A percentile compares a stretch with the other conserved stretches of the same genome.
These are phyloP conservation scores for Penicillium canescens DNA, from an alignment of 495 filamentous ascomycete species.

Conservation along the genomic window DNA sequence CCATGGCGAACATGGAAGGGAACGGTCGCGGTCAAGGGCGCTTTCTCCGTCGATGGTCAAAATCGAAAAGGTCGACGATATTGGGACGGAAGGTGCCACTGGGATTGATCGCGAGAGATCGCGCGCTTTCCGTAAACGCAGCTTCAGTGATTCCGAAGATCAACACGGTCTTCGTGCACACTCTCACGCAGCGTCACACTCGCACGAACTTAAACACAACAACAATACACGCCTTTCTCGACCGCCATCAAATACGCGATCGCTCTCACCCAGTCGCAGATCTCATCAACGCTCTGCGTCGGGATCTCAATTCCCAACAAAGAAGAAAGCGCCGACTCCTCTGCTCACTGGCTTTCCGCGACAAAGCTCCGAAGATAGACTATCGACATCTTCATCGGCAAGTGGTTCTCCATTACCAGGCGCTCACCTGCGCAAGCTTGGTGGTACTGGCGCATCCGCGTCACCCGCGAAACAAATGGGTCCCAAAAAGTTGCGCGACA, in stretches of 20 bases:
- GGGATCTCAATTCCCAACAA: slow-evolving; percentile 49
- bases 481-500: slow-evolving; percentile 81
- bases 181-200: slow-evolving; percentile 20
- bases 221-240: slow-evolving; percentile 28
- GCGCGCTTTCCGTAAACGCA: slow-evolving; percentile 37
- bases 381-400: slow-evolving; percentile 72
- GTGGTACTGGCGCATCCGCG: slow-evolving; percentile 53
- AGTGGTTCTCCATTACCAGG: slow-evolving; percentile 71
- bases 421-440: slow-evolving; percentile 64
- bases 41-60: slow-evolving; percentile 37
- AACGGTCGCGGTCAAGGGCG: slow-evolving; percentile 26
- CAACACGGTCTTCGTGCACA: slow-evolving; percentile 27
- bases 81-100: slow-evolving; percentile 22
- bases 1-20: slow-evolving; percentile 24
- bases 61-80: slow-evolving; percentile 38
- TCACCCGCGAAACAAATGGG: slow-evolving; percentile 67
- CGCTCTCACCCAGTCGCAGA: slow-evolving; percentile 58
- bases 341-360: slow-evolving; percentile 47
- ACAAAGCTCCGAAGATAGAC: slow-evolving; percentile 62
- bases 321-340: slow-evolving; percentile 51
- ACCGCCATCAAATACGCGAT: slow-evolving; percentile 52
- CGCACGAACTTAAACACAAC: slow-evolving; percentile 28
- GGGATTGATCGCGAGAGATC: slow-evolving; percentile 20
- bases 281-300: slow-evolving; percentile 65
- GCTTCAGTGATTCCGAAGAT: slow-evolving; percentile 43